A percentile compares a stretch with the other conserved stretches of the same genome.
Evolutionary conservation across 192 early-diverging fungal species (phyloP).

Genomic region (Linnemannia elongata): DNA sequence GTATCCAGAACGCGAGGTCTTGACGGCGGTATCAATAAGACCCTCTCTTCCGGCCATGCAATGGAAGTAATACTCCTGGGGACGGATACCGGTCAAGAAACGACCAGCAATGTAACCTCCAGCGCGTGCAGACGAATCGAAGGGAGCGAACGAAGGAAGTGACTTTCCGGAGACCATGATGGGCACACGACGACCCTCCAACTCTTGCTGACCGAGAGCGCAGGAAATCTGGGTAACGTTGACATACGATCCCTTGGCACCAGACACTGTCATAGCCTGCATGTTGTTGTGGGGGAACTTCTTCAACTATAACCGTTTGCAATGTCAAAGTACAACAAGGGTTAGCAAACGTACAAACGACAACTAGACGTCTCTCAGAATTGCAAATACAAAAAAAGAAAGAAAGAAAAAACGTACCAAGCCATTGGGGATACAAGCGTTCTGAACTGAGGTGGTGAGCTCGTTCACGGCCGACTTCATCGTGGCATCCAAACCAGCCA

Average conservation of each 20-base stretch:
- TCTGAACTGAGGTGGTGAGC: slow-evolving; percentile 84
- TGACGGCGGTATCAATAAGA: slow-evolving; percentile 99
- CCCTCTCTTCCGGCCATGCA: slow-evolving; percentile 99
- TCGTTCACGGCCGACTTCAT: slow-evolving; percentile 89
- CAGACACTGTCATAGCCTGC: slow-evolving; percentile 99
- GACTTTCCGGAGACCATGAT: slow-evolving; percentile 98
- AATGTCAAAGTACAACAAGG: not conserved
- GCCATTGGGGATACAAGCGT: slow-evolving; percentile 79
- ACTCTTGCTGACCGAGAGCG: slow-evolving; percentile 96
- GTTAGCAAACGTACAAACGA: not conserved
- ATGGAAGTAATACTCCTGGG: slow-evolving; percentile 93
- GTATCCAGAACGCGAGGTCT: slow-evolving; percentile 99
- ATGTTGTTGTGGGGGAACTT: slow-evolving; percentile 98
- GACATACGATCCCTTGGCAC: slow-evolving; percentile 96
- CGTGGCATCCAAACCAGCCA: slow-evolving; percentile 89
- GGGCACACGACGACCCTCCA: slow-evolving; percentile 98
- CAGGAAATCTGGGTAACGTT: slow-evolving; percentile 99
- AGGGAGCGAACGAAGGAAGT: slow-evolving; percentile 93
- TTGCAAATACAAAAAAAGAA: not conserved
- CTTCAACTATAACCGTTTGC: slow-evolving; percentile 57
- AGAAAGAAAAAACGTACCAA: slow-evolving; percentile 56
- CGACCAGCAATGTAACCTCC: slow-evolving; percentile 98
- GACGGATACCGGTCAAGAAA: slow-evolving; percentile 98
- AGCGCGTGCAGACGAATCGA: slow-evolving; percentile 89
- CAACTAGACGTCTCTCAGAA: not conserved